Evolutionary conservation across 1,284 basidiomycete species (phyloP).

Genomic region (Ceratobasidium sp.): DNA sequence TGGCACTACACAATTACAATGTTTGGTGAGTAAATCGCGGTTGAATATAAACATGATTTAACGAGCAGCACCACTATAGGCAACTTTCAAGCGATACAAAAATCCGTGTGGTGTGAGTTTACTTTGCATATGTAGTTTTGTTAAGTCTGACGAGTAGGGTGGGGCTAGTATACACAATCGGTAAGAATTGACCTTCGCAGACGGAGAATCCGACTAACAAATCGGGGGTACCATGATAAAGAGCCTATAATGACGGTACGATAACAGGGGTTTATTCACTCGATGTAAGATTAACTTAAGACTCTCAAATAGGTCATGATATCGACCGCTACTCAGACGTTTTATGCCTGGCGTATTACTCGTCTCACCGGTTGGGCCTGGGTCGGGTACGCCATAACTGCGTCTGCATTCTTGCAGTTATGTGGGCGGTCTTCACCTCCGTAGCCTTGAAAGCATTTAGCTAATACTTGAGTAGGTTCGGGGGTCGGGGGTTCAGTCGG

Average conservation of each 20-base stretch:
- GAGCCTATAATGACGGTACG: conserved; percentile 17
- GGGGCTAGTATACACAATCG: conserved; percentile 13
- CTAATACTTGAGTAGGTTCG: neutral
- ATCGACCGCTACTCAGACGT: conserved; percentile 1
- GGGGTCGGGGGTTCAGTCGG: conserved; percentile 13
- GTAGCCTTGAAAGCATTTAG: neutral
- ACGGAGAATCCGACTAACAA: neutral
- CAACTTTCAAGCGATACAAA: neutral
- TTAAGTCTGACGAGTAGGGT: neutral
- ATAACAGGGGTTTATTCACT: neutral
- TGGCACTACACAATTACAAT: conserved; percentile 25
- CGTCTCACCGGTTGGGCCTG: conserved; percentile 7
- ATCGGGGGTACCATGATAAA: neutral
- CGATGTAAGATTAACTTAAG: neutral
- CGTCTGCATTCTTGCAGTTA: neutral
- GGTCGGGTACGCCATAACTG: neutral
- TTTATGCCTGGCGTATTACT: conserved; percentile 16
- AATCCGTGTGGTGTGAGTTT: conserved; percentile 16
- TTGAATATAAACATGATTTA: neutral
- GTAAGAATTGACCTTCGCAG: neutral
- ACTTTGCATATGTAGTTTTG: neutral
- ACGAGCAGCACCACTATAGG: neutral
- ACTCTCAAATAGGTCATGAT: conserved; percentile 1
- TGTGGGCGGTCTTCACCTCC: neutral
- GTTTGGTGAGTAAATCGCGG: neutral